These are phyloP conservation scores for Vitis riparia DNA, from an alignment of 164 flowering plant genomes.

Conservation along the genomic window DNA sequence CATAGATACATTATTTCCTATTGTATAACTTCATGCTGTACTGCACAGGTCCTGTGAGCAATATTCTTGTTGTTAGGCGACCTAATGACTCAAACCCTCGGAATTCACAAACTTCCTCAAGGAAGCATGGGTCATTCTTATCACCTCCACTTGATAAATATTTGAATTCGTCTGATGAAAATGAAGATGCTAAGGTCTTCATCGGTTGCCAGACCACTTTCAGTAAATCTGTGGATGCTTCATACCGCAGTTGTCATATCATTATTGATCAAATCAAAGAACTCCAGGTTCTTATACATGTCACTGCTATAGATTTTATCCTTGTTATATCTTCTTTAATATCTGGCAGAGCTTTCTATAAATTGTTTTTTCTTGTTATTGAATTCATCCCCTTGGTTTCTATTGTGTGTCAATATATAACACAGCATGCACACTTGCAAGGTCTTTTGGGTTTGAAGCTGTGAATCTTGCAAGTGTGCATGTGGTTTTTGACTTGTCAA, in stretches of 20 bases:
- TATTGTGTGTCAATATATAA: too few species aligned
- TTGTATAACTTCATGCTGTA: background rate
- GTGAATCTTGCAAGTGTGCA: too few species aligned
- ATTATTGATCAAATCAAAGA: constrained; percentile 57
- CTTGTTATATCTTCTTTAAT: background rate
- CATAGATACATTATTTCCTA: background rate
- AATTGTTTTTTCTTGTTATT: background rate
- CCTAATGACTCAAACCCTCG: constrained; percentile 20
- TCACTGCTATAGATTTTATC: too few species aligned
- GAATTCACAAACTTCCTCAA: constrained; percentile 33
- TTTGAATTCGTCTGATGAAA: constrained; percentile 42
- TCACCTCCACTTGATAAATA: constrained; percentile 74
- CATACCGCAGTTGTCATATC: constrained; percentile 40
- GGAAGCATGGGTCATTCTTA: constrained; percentile 37
- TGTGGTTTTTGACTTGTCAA: too few species aligned
- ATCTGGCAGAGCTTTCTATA: background rate
- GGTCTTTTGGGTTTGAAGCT: too few species aligned
- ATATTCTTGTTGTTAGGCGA: constrained; percentile 47
- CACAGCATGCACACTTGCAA: too few species aligned
- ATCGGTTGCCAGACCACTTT: constrained; percentile 19
- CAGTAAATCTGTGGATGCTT: constrained; percentile 21
- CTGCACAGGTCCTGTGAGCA: constrained; percentile 69
- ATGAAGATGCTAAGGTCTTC: constrained; percentile 24
- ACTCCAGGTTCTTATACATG: constrained; percentile 51
- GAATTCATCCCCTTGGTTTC: background rate